Conservation (phyloP, 2,329 filamentous ascomycete species). For the Aspergillus sergii region DNA sequence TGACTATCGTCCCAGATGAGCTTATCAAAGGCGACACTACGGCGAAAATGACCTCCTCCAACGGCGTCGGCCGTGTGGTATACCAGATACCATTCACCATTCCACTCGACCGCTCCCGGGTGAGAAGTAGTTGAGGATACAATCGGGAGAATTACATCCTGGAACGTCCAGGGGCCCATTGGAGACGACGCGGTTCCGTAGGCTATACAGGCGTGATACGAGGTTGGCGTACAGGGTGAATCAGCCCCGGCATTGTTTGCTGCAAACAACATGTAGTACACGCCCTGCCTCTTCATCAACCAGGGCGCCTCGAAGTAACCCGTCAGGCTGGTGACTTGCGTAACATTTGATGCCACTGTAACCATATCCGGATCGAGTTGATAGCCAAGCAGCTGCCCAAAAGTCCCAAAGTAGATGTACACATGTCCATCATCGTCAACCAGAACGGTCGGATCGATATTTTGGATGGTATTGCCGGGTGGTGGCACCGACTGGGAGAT, state of each 20-base stretch:
- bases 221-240: constrained; percentile 6
- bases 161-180: constrained; percentile 8
- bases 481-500: constrained; percentile 6
- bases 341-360: background rate
- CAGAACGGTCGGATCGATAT: constrained; percentile 7
- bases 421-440: constrained; percentile 8
- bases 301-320: constrained; percentile 9
- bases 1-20: constrained; percentile 3
- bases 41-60: constrained; percentile 5
- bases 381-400: constrained; percentile 3
- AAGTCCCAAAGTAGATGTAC: constrained; percentile 8
- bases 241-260: background rate
- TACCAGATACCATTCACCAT: constrained; percentile 4
- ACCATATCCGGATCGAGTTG: constrained; percentile 6
- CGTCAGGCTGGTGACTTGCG: background rate
- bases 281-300: constrained; percentile 5
- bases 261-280: constrained; percentile 9
- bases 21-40: constrained; percentile 4
- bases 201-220: constrained; percentile 4
- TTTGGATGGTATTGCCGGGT: constrained; percentile 3
- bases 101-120: background rate
- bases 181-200: constrained; percentile 9
- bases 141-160: constrained; percentile 6
- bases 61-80: constrained; percentile 7
- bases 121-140: constrained; percentile 7